Evolutionary conservation across 2,329 filamentous ascomycete species (phyloP), one percentile per base, ranked within the genome.

Genomic region (Talaromyces sp.): DNA sequence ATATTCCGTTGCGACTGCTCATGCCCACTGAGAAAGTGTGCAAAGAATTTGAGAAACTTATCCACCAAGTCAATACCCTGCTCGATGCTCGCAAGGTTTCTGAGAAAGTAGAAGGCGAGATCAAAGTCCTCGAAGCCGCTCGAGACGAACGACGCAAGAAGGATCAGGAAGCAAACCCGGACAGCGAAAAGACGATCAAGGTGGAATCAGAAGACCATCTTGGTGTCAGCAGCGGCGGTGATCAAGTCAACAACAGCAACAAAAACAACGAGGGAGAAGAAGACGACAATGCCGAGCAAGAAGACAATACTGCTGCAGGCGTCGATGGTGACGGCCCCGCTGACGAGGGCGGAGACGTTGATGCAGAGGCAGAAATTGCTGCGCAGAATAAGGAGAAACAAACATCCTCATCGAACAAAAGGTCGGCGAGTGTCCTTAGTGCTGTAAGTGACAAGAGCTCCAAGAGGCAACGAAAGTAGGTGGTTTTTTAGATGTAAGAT

Each of bases 371-470:
- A 50, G 65, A 63, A 4, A 60, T 64, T 19, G 63, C 63, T 14
- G 64, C 68, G 14, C 17, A 61, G 11, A 59, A 52, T 14, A 51
- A 59, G 12, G 52, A 59, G 59, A 55, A 63, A 35, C 60, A 64
- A 14, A 59, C 64, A 12, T 61, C 56, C 51, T 61, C 38, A 21
- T 70, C 70, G 0, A 87, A 89, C 64, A 95, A 95, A 78, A 84
- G 91, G 61, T 94, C 91, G 71, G 90, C 90, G 1, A 95, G 91
- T 72, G 90, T 92, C 32, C 73, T 95, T 57, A 93, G 90, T 72
- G 79, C 81, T 17, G 77, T 78, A 6, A 91, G 88, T 71, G 87
- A 91, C 60, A 81, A 81, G 70, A 80, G 78, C 65, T 69, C 71
- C 8, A 83, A 83, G 69, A 75, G 79, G 57, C 78, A 80, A 68